Percentiles rank a stretch among this genome's conserved stretches.
phyloP scores from a whole-genome alignment of 2,329 filamentous ascomycete species.

The Fusarium phyllophilum region DNA sequence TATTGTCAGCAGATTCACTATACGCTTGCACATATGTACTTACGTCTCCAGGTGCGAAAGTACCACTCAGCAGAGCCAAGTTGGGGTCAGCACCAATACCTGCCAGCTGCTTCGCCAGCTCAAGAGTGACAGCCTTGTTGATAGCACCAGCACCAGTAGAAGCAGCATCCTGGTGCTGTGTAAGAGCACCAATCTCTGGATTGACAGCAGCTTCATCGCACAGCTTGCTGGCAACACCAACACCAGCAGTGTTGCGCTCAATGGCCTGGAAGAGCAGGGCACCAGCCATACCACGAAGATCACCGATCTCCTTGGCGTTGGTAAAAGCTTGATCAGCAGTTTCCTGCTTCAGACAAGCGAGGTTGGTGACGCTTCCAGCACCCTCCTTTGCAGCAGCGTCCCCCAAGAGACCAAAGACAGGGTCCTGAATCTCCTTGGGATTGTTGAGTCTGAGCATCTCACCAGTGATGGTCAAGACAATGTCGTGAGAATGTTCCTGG shows the following conservation, averaged over 20 bases:
- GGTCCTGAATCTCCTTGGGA: slow-evolving; percentile 15
- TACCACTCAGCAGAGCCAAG: slow-evolving; percentile 12
- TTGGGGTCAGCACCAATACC: slow-evolving; percentile 14
- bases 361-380: slow-evolving; percentile 54
- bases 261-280: slow-evolving; percentile 65
- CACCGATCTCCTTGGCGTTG: slow-evolving; percentile 63
- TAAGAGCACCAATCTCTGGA: slow-evolving; percentile 13
- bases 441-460: slow-evolving; percentile 10
- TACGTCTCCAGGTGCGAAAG: slow-evolving; percentile 20
- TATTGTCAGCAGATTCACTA: not conserved
- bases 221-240: slow-evolving; percentile 34
- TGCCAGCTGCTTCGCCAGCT: slow-evolving; percentile 6
- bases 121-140: slow-evolving; percentile 17
- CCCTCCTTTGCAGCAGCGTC: slow-evolving; percentile 19
- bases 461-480: slow-evolving; percentile 4
- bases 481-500: slow-evolving; percentile 10
- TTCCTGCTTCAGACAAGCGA: slow-evolving; percentile 58
- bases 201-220: slow-evolving; percentile 6
- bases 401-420: slow-evolving; percentile 1
- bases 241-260: slow-evolving; percentile 59
- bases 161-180: slow-evolving; percentile 11
- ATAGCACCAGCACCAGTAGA: not conserved
- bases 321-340: slow-evolving; percentile 69
- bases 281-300: slow-evolving; percentile 64
- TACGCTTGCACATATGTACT: not conserved